Conservation (phyloP, 2,329 filamentous ascomycete species). For the Graphilbum fragrans region DNA sequence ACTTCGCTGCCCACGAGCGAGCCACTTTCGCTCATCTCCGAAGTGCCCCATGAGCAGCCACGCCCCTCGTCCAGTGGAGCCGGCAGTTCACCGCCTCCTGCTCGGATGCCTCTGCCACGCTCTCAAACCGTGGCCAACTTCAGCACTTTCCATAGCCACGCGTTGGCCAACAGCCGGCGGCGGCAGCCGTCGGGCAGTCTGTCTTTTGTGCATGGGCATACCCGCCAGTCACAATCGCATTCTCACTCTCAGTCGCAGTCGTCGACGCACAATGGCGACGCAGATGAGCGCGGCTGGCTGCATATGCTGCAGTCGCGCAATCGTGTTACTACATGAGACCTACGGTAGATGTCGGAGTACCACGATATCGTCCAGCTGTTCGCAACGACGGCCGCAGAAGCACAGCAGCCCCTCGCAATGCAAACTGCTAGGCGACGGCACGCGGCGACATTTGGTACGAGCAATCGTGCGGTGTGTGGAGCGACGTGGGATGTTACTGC, state of each 20-base stretch:
- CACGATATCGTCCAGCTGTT: no score
- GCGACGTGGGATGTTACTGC: no score
- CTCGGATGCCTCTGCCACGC: neutral
- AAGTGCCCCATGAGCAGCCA: constrained; percentile 12
- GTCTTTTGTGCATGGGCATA: neutral
- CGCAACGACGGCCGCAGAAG: no score
- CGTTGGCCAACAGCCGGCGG: neutral
- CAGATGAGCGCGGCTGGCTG: constrained; percentile 20
- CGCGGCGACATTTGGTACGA: no score
- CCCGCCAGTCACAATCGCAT: neutral
- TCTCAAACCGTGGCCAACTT: neutral
- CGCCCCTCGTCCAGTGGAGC: neutral
- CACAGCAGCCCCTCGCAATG: no score
- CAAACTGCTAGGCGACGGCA: no score
- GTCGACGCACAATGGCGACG: constrained; percentile 12
- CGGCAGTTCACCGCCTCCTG: neutral
- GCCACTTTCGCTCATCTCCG: constrained; percentile 18
- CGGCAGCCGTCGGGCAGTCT: neutral
- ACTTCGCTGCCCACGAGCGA: constrained; percentile 2
- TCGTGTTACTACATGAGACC: constrained; percentile 15
- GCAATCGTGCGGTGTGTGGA: no score
- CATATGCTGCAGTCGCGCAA: constrained; percentile 24
- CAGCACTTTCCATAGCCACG: neutral
- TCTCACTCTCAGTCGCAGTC: neutral
- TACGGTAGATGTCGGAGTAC: no score